Base-by-base conservation (phyloP, 768 basidiomycete species). In the Tremella mesenterica region DNA sequence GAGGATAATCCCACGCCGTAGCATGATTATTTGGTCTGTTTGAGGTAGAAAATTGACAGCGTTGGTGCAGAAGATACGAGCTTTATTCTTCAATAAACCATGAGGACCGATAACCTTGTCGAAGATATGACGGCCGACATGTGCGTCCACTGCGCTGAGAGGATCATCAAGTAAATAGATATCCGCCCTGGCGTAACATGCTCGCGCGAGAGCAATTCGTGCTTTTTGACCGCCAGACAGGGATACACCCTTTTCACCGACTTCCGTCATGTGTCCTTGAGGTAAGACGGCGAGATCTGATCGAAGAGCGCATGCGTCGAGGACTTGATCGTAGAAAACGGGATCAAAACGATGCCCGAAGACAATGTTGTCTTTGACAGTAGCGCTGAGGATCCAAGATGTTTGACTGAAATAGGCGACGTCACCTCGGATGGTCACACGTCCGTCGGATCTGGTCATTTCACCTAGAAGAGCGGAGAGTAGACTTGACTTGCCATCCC, bases 131-230 rank as follows among this genome's bases (percentile, higher is more conserved):
- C 63, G 60, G 18, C 67, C 67, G 36, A 70, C 65, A 45, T 70
- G 69, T 12, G 65, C 66, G 29, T 69, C 29, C 79, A 85, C 71
- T 10, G 75, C 74, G 25, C 87, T 84, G 29, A 96, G 78, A 36
- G 89, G 89, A 57, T 97, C 92, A 61, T 96, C 93, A 4, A 96
- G 77, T 1, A 96, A 79, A 44, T 85, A 89, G 81, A 95, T 70
- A 70, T 97, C 92, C 1, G 91, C 89, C 41, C 91, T 80, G 2
- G 89, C 83, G 72, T 96, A 96, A 0, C 93, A 86, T 2, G 88
- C 88, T 27, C 91, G 78, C 5, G 93, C 93, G 4, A 61, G 34
- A 56, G 66, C 53, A 52, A 75, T 72, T 18, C 73, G 59, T 30
- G 72, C 71, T 50, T 72, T 72, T 44, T 75, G 73, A 1, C 73